Conservation (phyloP, 169 alveolate species). For the Fabrea salina region DNA sequence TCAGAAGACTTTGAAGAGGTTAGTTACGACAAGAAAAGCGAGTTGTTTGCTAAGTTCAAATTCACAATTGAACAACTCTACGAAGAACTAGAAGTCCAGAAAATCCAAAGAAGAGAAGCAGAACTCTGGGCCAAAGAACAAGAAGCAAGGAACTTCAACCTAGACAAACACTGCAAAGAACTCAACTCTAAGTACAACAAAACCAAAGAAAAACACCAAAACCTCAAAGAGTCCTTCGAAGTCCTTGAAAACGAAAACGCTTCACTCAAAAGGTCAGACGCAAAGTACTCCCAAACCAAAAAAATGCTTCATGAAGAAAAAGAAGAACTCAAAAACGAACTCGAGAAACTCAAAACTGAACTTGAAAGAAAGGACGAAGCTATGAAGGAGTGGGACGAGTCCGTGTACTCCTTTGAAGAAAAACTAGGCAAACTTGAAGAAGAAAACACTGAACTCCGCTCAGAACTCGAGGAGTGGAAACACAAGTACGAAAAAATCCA, state of each 20-base stretch:
- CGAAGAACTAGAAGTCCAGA: constrained; percentile 15
- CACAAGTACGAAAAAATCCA: neutral
- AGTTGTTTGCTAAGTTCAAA: constrained; percentile 3
- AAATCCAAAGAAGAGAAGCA: constrained; percentile 31
- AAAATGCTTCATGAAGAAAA: neutral
- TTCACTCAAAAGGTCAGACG: neutral
- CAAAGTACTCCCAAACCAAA: neutral
- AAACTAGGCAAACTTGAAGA: neutral
- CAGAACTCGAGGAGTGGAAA: constrained; percentile 11
- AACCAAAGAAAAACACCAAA: constrained; percentile 7
- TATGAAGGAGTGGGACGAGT: neutral
- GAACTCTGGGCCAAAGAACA: neutral
- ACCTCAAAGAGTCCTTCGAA: neutral
- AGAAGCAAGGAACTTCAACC: neutral
- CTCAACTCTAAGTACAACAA: neutral
- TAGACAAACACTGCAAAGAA: constrained; percentile 11
- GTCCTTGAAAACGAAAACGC: neutral
- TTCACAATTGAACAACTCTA: constrained; percentile 10
- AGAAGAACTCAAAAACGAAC: neutral
- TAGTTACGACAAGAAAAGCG: too few relatives aligned
- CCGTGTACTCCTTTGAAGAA: neutral
- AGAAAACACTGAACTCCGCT: neutral
- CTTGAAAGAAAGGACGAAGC: neutral
- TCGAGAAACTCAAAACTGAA: neutral
- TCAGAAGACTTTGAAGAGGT: too few relatives aligned